phyloP scores from a whole-genome alignment of 2,329 filamentous ascomycete genomes.

The Neocatenulostroma microsporum region DNA sequence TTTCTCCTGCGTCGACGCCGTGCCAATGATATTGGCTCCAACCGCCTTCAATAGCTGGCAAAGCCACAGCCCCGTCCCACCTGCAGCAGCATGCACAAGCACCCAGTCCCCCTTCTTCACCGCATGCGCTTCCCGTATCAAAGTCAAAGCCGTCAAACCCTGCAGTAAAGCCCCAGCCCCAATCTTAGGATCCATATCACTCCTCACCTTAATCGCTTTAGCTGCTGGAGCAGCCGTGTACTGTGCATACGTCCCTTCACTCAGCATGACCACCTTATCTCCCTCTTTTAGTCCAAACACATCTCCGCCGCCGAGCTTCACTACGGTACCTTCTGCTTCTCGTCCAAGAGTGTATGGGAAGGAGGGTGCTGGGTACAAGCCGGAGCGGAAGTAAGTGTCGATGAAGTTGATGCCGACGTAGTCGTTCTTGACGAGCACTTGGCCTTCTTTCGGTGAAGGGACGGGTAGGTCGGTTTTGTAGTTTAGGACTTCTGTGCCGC shows the following conservation, averaged over 20 bases:
- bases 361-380: constrained; percentile 62
- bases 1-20: constrained; percentile 67
- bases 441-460: constrained; percentile 57
- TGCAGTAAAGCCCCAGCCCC: constrained; percentile 68
- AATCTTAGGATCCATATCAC: constrained; percentile 50
- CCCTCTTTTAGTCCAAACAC: constrained; percentile 52
- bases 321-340: constrained; percentile 67
- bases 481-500: constrained; percentile 63
- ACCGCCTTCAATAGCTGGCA: constrained; percentile 64
- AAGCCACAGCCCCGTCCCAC: constrained; percentile 69
- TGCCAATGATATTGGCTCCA: constrained; percentile 72
- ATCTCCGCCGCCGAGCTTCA: constrained; percentile 50
- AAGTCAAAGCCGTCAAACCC: constrained; percentile 71
- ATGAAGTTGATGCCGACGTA: constrained; percentile 81
- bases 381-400: constrained; percentile 85
- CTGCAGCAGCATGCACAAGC: constrained; percentile 77
- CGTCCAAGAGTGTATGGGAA: constrained; percentile 72
- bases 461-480: constrained; percentile 64
- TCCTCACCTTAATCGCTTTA: constrained; percentile 57
- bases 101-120: constrained; percentile 73
- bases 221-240: constrained; percentile 49
- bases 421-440: constrained; percentile 74
- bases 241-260: constrained; percentile 49
- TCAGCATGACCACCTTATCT: constrained; percentile 65
- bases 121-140: constrained; percentile 64